phyloP scores from a whole-genome alignment of 345 rosid species.

The Mallotus nudiflorus region DNA sequence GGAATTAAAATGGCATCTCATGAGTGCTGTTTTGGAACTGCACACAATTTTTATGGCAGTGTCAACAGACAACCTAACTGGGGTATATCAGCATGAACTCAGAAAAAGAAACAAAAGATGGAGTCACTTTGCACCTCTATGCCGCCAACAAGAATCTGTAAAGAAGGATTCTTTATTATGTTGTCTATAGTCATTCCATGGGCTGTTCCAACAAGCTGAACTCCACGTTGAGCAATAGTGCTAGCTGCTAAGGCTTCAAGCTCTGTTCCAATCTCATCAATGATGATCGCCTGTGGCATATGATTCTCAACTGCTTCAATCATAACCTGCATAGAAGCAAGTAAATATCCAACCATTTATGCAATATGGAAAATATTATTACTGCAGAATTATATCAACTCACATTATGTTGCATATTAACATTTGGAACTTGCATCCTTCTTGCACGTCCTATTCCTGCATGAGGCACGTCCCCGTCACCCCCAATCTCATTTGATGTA shows the following conservation, averaged over 20 bases:
- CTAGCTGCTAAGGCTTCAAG: slow-evolving; percentile 97
- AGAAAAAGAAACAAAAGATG: slow-evolving; percentile 13
- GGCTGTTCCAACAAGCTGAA: slow-evolving; percentile 94
- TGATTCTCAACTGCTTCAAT: slow-evolving; percentile 99
- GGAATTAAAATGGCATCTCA: background rate
- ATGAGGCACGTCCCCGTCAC: slow-evolving; percentile 96
- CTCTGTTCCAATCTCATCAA: slow-evolving; percentile 96
- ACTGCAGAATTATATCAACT: slow-evolving; percentile 22
- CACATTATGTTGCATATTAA: slow-evolving; percentile 86
- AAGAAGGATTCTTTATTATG: slow-evolving; percentile 87
- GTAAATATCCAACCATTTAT: background rate
- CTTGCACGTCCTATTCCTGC: slow-evolving; percentile 90
- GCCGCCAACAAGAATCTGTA: slow-evolving; percentile 89
- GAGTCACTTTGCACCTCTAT: slow-evolving; percentile 59
- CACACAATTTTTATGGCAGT: background rate
- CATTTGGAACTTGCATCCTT: slow-evolving; percentile 99
- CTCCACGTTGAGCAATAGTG: slow-evolving; percentile 97
- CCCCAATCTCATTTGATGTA: slow-evolving; percentile 94
- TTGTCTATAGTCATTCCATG: slow-evolving; percentile 94
- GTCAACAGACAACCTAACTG: slow-evolving; percentile 3
- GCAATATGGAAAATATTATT: background rate
- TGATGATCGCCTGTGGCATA: slow-evolving; percentile 91
- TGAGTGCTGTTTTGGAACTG: background rate
- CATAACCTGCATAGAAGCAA: slow-evolving; percentile 61
- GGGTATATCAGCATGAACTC: slow-evolving; percentile 1